These are phyloP conservation scores for Adiantum capillusveneris DNA, from an alignment of 75 land plant genomes.

Conservation along the genomic window DNA sequence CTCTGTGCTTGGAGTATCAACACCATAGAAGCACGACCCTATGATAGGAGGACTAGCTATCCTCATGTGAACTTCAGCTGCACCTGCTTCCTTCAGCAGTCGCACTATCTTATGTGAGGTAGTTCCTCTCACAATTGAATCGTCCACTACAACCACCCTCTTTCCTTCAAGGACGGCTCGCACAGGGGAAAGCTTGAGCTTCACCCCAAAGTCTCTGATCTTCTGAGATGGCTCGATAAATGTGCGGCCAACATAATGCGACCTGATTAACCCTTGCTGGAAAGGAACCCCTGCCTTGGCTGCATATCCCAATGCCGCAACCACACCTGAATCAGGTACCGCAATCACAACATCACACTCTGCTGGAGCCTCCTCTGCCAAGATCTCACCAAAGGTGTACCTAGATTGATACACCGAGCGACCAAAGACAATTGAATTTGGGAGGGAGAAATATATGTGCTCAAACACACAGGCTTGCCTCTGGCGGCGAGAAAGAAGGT, in stretches of 20 bases:
- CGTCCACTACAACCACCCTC: slow-evolving; percentile 26
- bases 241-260: slow-evolving; percentile 31
- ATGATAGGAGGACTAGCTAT: slow-evolving; percentile 25
- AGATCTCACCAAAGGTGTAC: slow-evolving; percentile 13
- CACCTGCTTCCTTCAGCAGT: slow-evolving; percentile 22
- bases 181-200: slow-evolving; percentile 25
- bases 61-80: slow-evolving; percentile 19
- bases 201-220: slow-evolving; percentile 27
- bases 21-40: slow-evolving; percentile 27
- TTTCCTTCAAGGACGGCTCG: slow-evolving; percentile 13
- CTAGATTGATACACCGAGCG: slow-evolving; percentile 20
- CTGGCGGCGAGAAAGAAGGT: slow-evolving; percentile 6
- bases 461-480: slow-evolving; percentile 13
- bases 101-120: slow-evolving; percentile 22
- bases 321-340: slow-evolving; percentile 29
- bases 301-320: slow-evolving; percentile 26
- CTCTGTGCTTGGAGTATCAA: slow-evolving; percentile 22
- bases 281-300: slow-evolving; percentile 15
- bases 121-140: slow-evolving; percentile 23
- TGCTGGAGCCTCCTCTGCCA: slow-evolving; percentile 22
- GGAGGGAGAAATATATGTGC: slow-evolving; percentile 25
- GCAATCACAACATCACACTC: slow-evolving; percentile 31
- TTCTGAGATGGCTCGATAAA: slow-evolving; percentile 26
- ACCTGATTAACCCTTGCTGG: slow-evolving; percentile 26
- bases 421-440: slow-evolving; percentile 25